phyloP scores from a whole-genome alignment of 345 rosid species.

The Syzygium aromaticum region DNA sequence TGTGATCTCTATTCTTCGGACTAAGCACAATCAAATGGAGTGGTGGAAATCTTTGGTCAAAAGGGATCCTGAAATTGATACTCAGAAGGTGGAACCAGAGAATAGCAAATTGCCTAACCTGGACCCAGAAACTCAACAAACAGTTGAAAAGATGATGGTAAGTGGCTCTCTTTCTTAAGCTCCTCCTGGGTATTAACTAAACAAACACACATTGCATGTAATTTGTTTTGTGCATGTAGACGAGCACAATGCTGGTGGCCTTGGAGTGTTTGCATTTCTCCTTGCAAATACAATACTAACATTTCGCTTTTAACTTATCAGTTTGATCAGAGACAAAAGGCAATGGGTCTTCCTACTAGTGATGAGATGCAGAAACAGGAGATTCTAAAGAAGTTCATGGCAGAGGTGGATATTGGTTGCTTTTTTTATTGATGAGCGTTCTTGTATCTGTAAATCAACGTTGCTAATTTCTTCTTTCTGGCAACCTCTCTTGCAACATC shows the following conservation, averaged over 20 bases:
- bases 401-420: slow-evolving; percentile 35
- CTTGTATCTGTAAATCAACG: neutral
- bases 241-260: neutral
- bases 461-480: neutral
- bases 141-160: slow-evolving; percentile 97
- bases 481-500: slow-evolving; percentile 48
- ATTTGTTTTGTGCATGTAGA: neutral
- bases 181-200: neutral
- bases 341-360: slow-evolving; percentile 87
- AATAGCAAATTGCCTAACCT: no score
- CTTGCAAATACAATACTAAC: neutral
- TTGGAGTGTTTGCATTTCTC: neutral
- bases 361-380: slow-evolving; percentile 85
- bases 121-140: neutral
- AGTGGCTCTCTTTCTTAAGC: neutral
- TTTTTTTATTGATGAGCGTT: neutral
- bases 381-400: slow-evolving; percentile 79
- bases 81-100: slow-evolving; percentile 35
- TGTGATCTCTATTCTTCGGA: slow-evolving; percentile 55
- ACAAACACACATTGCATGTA: neutral
- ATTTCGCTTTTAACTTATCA: slow-evolving; percentile 10
- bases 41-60: slow-evolving; percentile 90
- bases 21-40: slow-evolving; percentile 84
- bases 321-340: slow-evolving; percentile 94
- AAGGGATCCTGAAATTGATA: slow-evolving; percentile 82